Evolutionary conservation across 495 filamentous ascomycete genomes (phyloP).

Genomic region (Recurvomyces mirabilis): DNA sequence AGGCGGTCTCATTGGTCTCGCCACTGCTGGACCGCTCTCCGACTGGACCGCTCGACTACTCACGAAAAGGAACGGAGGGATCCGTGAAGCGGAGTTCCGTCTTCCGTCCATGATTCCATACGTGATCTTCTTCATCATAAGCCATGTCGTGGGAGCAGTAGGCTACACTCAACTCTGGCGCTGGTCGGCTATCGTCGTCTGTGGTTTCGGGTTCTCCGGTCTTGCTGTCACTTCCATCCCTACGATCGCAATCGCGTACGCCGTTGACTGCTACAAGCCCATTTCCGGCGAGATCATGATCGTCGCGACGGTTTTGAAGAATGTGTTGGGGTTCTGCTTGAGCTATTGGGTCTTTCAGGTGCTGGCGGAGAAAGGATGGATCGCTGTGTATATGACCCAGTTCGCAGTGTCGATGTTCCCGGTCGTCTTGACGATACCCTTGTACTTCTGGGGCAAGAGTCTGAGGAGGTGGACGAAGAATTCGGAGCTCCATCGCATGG

Average conservation of each 20-base stretch:
- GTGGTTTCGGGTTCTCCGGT: conserved; percentile 43
- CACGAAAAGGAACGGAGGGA: conserved; percentile 45
- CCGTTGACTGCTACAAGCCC: conserved; percentile 52
- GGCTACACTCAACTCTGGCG: conserved; percentile 45
- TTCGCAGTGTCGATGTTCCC: conserved; percentile 23
- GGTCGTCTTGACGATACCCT: conserved; percentile 21
- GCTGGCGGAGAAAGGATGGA: conserved; percentile 19
- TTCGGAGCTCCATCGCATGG: conserved; percentile 20
- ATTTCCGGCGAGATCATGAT: conserved; percentile 51
- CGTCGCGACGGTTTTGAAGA: conserved; percentile 51
- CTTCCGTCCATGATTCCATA: conserved; percentile 45
- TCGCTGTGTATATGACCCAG: conserved; percentile 16
- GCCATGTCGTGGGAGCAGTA: conserved; percentile 43
- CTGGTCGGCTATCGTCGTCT: conserved; percentile 41
- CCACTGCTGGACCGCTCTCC: conserved; percentile 44
- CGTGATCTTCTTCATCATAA: conserved; percentile 40
- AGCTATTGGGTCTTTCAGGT: conserved; percentile 24
- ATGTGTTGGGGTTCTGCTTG: conserved; percentile 35
- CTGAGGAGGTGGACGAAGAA: conserved; percentile 24
- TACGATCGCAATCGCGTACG: conserved; percentile 37
- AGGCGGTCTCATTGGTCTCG: conserved; percentile 40
- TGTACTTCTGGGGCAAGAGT: conserved; percentile 26
- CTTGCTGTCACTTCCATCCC: conserved; percentile 45
- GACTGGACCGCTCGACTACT: conserved; percentile 45
- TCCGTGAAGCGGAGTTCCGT: conserved; percentile 57